These are phyloP conservation scores for Aspergillus biplanus DNA, from an alignment of 495 filamentous ascomycete genomes.

Conservation along the genomic window DNA sequence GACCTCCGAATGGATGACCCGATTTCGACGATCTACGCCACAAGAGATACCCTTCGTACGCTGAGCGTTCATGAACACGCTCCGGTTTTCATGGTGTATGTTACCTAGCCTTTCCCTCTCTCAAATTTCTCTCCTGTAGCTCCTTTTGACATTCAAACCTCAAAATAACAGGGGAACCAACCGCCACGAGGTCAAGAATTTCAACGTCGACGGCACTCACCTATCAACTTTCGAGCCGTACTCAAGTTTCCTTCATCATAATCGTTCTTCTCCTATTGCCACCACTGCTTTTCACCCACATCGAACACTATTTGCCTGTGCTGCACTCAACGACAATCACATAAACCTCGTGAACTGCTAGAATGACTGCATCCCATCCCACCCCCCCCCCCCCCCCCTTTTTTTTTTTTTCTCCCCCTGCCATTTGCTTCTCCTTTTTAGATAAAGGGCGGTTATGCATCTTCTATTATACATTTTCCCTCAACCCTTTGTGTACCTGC, in stretches of 20 bases:
- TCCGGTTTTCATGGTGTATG: slow-evolving; percentile 94
- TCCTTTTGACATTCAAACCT: slow-evolving; percentile 1
- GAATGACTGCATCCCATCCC: slow-evolving; percentile 11
- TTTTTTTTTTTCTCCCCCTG: slow-evolving; percentile 16
- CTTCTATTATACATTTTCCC: too few relatives aligned
- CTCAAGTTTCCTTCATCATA: slow-evolving; percentile 80
- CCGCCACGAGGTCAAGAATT: slow-evolving; percentile 84
- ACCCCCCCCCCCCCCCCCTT: neutral
- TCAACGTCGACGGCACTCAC: slow-evolving; percentile 78
- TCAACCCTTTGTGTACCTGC: too few relatives aligned
- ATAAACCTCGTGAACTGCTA: slow-evolving; percentile 52
- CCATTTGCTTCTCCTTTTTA: neutral
- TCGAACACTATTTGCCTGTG: slow-evolving; percentile 85
- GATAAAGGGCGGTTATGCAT: too few relatives aligned
- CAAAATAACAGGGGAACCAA: slow-evolving; percentile 70
- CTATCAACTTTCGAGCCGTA: slow-evolving; percentile 86
- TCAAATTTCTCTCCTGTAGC: neutral
- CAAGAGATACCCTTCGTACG: slow-evolving; percentile 77
- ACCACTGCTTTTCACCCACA: slow-evolving; percentile 95
- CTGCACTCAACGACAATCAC: slow-evolving; percentile 57
- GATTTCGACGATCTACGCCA: slow-evolving; percentile 72
- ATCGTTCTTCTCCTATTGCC: slow-evolving; percentile 77
- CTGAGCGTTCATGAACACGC: slow-evolving; percentile 95
- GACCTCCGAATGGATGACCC: slow-evolving; percentile 85
- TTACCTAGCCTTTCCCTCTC: slow-evolving; percentile 25